phyloP scores from a whole-genome alignment of 345 rosid species.

The Barbarea vulgaris region DNA sequence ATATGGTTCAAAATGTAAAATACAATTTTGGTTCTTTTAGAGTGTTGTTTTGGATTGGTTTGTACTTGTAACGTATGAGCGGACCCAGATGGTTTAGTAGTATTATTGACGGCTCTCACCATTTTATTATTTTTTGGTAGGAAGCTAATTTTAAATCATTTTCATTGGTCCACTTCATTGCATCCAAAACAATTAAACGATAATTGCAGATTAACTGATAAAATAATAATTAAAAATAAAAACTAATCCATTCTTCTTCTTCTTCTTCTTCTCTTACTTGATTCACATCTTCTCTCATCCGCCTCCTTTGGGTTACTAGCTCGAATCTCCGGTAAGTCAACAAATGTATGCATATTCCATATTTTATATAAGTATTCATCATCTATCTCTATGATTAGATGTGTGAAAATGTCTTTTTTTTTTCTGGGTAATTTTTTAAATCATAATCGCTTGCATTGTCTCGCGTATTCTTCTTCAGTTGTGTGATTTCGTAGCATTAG shows the following conservation, averaged over 20 bases:
- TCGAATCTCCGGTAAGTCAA: slow-evolving; percentile 36
- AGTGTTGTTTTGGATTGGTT: slow-evolving; percentile 27
- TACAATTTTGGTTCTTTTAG: slow-evolving; percentile 5
- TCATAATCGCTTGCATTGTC: slow-evolving; percentile 25
- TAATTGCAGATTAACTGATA: background rate
- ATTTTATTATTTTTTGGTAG: background rate
- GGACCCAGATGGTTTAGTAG: slow-evolving; percentile 32
- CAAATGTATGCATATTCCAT: background rate
- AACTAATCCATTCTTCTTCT: background rate
- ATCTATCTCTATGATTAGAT: background rate
- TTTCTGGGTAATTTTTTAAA: slow-evolving; percentile 8
- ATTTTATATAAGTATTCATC: background rate
- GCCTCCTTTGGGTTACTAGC: slow-evolving; percentile 25
- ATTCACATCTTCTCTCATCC: slow-evolving; percentile 31
- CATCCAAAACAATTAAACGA: slow-evolving; percentile 10
- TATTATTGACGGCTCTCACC: background rate
- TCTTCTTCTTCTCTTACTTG: slow-evolving; percentile 15
- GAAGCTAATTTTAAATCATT: background rate
- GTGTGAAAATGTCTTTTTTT: background rate
- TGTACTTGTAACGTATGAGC: background rate
- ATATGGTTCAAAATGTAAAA: slow-evolving; percentile 32
- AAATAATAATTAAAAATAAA: background rate
- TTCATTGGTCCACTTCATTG: slow-evolving; percentile 11
- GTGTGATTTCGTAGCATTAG: background rate
- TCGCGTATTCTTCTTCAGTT: background rate